Evolutionary conservation across 305 asterid genomes (phyloP), one percentile per base, ranked within the genome.

Genomic region (Fraxinus nigra): DNA sequence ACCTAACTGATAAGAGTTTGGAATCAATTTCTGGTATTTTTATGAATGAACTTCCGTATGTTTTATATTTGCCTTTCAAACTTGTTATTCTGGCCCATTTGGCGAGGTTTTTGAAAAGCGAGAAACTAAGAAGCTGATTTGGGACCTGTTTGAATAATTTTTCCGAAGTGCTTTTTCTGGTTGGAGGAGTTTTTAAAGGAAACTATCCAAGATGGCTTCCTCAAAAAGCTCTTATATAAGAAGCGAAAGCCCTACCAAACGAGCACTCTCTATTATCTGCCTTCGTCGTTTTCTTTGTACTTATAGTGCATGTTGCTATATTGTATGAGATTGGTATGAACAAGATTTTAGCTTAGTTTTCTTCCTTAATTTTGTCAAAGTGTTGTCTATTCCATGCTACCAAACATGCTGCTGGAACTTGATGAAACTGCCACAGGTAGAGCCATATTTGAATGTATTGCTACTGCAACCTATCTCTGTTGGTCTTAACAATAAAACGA

Each of bases 11-110:
- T 81, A 90, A 84, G 90, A 90, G 95, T 65, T 83, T 96, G 91
- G 98, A 96, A 90, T 90, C 85, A 10, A 89, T 96, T 80, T 94
- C 98, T 3, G 99, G 99, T 96, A 92, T 18, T 18, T 54, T 56
- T 20, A n/a, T 18, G 67, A 56, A 18, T 56, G 7, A 1, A 18
- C 2, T 7, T 56, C 18, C 67, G 20, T 18, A 18, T 18, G 26
- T 56, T 16, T 4, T 1, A 51, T 54, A n/a, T n/a, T 56, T 35
- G 14, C 14, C 48, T 54, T 76, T 48, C 14, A 18, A 3, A 7
- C 48, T 40, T 7, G 7, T 78, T 72, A 37, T 7, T 40, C 22
- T 51, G 63, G 8, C 63, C 22, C 63, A 5, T 51, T 51, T 51
- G 63, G 22, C 7, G 0, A 51, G 22, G 63, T 7, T 16, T 51